phyloP scores from a whole-genome alignment of 306 rosid species.

The Prunus fruticosa region DNA sequence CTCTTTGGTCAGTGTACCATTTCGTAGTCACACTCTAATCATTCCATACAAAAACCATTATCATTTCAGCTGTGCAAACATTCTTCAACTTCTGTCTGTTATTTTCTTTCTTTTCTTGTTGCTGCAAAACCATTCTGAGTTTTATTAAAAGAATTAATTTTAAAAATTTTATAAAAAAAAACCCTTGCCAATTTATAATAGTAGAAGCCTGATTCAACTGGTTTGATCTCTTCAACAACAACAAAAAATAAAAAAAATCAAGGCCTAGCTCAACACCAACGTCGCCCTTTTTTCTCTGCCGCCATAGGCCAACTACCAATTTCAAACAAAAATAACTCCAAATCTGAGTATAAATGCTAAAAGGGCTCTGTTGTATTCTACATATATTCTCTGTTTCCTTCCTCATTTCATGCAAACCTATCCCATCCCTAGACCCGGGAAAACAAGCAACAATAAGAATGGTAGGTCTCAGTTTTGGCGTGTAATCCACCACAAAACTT shows the following conservation, averaged over 20 bases:
- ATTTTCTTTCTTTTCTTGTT: neutral
- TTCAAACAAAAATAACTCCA: neutral
- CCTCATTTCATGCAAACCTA: neutral
- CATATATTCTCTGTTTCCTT: neutral
- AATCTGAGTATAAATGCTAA: neutral
- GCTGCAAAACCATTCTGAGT: neutral
- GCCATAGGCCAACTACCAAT: neutral
- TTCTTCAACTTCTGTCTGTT: neutral
- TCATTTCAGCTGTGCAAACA: neutral
- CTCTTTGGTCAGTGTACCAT: neutral
- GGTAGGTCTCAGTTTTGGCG: neutral
- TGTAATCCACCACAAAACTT: neutral
- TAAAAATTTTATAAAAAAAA: neutral
- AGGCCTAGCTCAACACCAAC: neutral
- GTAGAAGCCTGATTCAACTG: neutral
- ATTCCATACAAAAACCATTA: neutral
- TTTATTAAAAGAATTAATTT: neutral
- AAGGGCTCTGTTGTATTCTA: neutral
- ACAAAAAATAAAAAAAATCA: neutral
- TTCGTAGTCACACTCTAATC: neutral
- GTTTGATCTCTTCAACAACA: neutral
- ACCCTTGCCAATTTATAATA: neutral
- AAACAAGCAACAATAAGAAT: neutral
- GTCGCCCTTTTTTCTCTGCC: neutral
- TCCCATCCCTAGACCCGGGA: neutral